A percentile compares a stretch with the other conserved stretches of the same genome.
Evolutionary conservation across 225 moss, liverwort and hornwort species (phyloP).

Genomic region (Polytrichum commune): DNA sequence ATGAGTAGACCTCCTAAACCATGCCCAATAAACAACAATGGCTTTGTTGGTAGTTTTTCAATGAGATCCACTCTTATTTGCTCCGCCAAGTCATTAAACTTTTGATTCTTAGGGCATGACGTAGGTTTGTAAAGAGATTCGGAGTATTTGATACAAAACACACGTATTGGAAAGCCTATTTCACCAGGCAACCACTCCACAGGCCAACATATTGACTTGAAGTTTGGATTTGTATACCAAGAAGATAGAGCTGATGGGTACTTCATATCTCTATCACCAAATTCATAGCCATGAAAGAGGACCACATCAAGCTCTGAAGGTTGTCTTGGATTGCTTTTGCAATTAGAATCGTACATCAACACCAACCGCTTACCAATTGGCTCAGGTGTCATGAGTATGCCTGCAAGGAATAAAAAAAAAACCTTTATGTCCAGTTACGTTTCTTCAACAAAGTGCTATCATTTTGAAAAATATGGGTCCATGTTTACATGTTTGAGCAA

Average conservation of each 20-base stretch:
- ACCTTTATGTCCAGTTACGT: no score
- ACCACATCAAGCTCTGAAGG: constrained; percentile 30
- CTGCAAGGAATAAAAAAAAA: constrained; percentile 10
- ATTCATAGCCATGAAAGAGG: constrained; percentile 48
- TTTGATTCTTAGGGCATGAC: constrained; percentile 13
- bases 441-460: no score
- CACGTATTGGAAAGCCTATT: constrained; percentile 35
- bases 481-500: no score
- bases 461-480: no score
- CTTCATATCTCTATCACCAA: constrained; percentile 15
- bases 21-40: constrained; percentile 41
- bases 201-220: constrained; percentile 32
- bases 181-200: constrained; percentile 25
- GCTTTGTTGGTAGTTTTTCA: constrained; percentile 7
- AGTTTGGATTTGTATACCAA: constrained; percentile 25
- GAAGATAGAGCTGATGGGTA: constrained; percentile 25
- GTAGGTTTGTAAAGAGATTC: constrained; percentile 6
- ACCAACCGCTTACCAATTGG: constrained; percentile 21
- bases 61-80: constrained; percentile 25
- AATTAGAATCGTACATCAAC: constrained; percentile 13
- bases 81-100: constrained; percentile 33
- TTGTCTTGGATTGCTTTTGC: neutral
- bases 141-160: constrained; percentile 28
- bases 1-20: constrained; percentile 47
- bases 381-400: constrained; percentile 15